Conservation (phyloP, 495 filamentous ascomycete genomes). For the Gamarada debralockiae region DNA sequence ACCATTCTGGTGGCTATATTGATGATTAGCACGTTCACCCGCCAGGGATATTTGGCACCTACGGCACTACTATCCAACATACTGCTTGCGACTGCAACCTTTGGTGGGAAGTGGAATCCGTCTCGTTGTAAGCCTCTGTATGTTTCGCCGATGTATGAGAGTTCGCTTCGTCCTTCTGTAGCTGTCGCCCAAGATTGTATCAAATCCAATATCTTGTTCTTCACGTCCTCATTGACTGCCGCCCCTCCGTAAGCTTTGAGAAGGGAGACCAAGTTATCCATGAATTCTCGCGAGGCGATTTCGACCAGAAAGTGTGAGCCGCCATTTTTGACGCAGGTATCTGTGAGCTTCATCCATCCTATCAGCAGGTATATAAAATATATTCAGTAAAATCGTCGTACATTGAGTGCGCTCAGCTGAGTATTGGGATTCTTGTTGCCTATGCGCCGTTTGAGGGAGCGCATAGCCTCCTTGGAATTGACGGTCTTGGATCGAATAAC, state of each 20-base stretch:
- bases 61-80: conserved; percentile 98
- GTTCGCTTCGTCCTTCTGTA: conserved; percentile 77
- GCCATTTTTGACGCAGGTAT: conserved; percentile 98
- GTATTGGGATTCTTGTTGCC: conserved; percentile 96
- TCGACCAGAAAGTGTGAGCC: conserved; percentile 94
- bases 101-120: conserved; percentile 86
- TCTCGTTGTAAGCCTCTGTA: conserved; percentile 79
- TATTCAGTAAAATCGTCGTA: conserved; percentile 30
- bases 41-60: conserved; percentile 35
- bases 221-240: conserved; percentile 79
- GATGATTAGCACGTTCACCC: conserved; percentile 16
- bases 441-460: conserved; percentile 86
- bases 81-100: conserved; percentile 79
- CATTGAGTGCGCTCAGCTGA: conserved; percentile 87
- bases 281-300: conserved; percentile 94
- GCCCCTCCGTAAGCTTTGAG: conserved; percentile 74
- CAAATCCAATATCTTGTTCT: conserved; percentile 83
- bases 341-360: conserved; percentile 56
- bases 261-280: conserved; percentile 92
- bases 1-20: conserved; percentile 89
- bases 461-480: conserved; percentile 95
- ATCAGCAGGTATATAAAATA: not conserved
- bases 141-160: conserved; percentile 82
- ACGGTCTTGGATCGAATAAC: conserved; percentile 95
- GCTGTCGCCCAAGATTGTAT: conserved; percentile 93